Conservation (phyloP, 345 rosid species). For the Eucalyptus brandiana region DNA sequence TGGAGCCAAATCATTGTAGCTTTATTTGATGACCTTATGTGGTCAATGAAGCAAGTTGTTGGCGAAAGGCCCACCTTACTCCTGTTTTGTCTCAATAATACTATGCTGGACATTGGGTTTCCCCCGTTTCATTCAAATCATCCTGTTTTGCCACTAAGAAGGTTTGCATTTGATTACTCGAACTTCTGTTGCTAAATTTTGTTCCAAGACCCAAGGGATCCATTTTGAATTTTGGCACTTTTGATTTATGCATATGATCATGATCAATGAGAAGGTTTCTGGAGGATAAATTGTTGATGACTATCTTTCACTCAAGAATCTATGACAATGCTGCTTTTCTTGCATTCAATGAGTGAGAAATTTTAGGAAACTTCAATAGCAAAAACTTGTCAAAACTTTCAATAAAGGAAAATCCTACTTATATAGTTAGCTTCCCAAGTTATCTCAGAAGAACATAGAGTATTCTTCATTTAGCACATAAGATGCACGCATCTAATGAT, state of each 20-base stretch:
- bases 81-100: background rate
- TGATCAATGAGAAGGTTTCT: background rate
- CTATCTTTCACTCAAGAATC: background rate
- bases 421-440: background rate
- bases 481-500: background rate
- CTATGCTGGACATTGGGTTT: background rate
- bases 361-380: background rate
- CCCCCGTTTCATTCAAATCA: background rate
- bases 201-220: background rate
- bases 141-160: background rate
- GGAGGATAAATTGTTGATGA: background rate
- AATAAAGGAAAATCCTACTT: background rate
- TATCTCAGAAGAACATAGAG: background rate
- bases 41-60: background rate
- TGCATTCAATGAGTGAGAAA: background rate
- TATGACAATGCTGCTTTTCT: background rate
- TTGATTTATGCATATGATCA: background rate
- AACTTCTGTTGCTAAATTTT: background rate
- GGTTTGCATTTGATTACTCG: background rate
- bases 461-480: background rate
- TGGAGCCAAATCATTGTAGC: too few species aligned
- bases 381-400: background rate
- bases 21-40: too few species aligned
- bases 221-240: background rate
- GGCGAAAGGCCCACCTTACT: background rate